Conservation (phyloP, 2,329 filamentous ascomycete genomes). For the Tolypocladium guangdongense region DNA sequence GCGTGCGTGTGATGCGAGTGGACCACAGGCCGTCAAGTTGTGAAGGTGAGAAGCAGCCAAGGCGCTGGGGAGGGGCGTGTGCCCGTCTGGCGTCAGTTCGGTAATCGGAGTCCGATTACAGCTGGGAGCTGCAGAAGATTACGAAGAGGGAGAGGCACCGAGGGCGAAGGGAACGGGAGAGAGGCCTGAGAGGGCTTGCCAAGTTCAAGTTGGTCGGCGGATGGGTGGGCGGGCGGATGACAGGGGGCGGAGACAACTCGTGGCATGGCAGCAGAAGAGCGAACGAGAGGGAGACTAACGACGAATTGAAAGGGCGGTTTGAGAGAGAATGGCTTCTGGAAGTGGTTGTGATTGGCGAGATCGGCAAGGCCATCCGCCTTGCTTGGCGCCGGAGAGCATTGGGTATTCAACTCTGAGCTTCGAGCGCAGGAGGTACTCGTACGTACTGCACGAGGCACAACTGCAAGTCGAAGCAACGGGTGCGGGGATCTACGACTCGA, state of each 20-base stretch:
- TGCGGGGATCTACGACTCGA: neutral
- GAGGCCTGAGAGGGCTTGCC: neutral
- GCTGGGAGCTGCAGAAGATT: neutral
- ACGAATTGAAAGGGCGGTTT: neutral
- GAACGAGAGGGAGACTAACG: neutral
- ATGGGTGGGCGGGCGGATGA: neutral
- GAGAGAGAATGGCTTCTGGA: neutral
- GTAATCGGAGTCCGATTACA: conserved; percentile 2
- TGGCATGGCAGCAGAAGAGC: neutral
- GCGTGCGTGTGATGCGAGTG: conserved; percentile 3
- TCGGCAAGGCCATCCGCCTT: neutral
- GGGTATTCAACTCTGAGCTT: neutral
- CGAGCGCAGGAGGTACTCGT: neutral
- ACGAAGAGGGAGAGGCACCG: neutral
- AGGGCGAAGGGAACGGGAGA: neutral
- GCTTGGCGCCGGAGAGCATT: neutral
- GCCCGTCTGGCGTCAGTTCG: conserved; percentile 10
- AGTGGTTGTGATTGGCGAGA: conserved; percentile 2
- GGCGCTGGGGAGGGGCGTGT: conserved; percentile 6
- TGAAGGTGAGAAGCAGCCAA: neutral
- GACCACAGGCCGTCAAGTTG: conserved; percentile 1
- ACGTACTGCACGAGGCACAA: neutral
- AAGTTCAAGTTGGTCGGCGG: neutral
- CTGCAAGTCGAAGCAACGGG: neutral
- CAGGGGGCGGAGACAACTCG: conserved; percentile 2